Evolutionary conservation across 1,284 basidiomycete genomes (phyloP).

Genomic region (Heliocybe sulcata): DNA sequence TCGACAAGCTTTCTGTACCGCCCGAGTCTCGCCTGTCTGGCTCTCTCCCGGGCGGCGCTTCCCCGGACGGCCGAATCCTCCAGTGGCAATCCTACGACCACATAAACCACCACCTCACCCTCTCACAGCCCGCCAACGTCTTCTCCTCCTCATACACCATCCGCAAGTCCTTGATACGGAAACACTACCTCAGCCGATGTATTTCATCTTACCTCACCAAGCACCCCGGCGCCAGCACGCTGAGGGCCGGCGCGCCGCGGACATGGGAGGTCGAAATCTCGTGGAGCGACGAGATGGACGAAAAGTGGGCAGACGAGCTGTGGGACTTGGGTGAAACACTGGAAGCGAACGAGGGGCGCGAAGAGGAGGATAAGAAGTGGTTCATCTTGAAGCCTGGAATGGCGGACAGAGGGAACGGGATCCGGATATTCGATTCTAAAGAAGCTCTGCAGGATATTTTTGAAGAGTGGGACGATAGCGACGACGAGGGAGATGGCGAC

Average conservation of each 20-base stretch:
- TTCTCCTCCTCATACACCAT: slow-evolving; percentile 86
- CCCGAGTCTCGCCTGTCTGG: background rate
- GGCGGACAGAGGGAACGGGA: slow-evolving; percentile 94
- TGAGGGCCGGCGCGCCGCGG: slow-evolving; percentile 56
- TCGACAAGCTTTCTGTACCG: background rate
- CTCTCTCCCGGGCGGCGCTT: background rate
- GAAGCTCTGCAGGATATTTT: slow-evolving; percentile 75
- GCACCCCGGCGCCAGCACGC: slow-evolving; percentile 41
- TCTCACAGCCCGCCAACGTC: slow-evolving; percentile 35
- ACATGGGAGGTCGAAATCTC: slow-evolving; percentile 90
- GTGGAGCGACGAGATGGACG: slow-evolving; percentile 93
- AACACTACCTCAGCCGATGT: slow-evolving; percentile 84
- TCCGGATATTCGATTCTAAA: slow-evolving; percentile 83
- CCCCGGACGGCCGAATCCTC: slow-evolving; percentile 28
- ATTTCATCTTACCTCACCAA: slow-evolving; percentile 75
- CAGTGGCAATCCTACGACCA: slow-evolving; percentile 84
- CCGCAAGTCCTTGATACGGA: slow-evolving; percentile 90
- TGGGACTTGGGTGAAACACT: slow-evolving; percentile 68
- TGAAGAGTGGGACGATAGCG: slow-evolving; percentile 71
- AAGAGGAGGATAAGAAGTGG: slow-evolving; percentile 60
- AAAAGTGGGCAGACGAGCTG: slow-evolving; percentile 89
- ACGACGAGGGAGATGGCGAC: slow-evolving; percentile 30
- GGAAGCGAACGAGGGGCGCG: slow-evolving; percentile 24
- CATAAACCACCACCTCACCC: slow-evolving; percentile 71
- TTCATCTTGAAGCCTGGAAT: slow-evolving; percentile 97